Evolutionary conservation across 1,284 basidiomycete species (phyloP).

Genomic region (Ganoderma resinaceum): DNA sequence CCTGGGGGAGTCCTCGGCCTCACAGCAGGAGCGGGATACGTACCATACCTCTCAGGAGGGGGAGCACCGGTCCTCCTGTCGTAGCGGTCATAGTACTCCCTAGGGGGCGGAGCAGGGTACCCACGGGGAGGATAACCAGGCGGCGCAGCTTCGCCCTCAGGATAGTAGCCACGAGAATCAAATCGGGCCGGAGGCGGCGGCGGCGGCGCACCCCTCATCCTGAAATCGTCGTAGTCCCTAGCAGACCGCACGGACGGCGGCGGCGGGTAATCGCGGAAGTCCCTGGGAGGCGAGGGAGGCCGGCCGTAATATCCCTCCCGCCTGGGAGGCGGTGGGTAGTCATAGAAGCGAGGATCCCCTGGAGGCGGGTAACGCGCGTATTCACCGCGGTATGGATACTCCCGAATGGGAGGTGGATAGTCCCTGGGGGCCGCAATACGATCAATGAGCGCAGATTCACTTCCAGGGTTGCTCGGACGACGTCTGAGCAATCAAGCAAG

Average conservation of each 20-base stretch:
- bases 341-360: conserved; percentile 60
- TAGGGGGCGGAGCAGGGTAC: conserved; percentile 53
- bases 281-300: conserved; percentile 60
- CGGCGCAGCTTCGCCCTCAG: conserved; percentile 42
- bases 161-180: conserved; percentile 50
- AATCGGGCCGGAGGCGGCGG: conserved; percentile 44
- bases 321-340: conserved; percentile 58
- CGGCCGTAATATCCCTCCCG: conserved; percentile 60
- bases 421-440: conserved; percentile 55
- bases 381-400: conserved; percentile 60
- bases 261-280: conserved; percentile 68
- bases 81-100: conserved; percentile 65
- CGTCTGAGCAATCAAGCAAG: conserved; percentile 22
- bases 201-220: conserved; percentile 53
- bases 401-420: conserved; percentile 37
- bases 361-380: conserved; percentile 51
- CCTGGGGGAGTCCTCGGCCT: conserved; percentile 57
- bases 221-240: conserved; percentile 74
- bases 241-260: conserved; percentile 49
- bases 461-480: conserved; percentile 42
- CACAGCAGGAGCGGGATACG: conserved; percentile 44
- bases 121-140: conserved; percentile 52
- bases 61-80: conserved; percentile 54
- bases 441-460: conserved; percentile 61
- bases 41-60: conserved; percentile 47